Base-by-base conservation (phyloP, 768 basidiomycete genomes). In the Lactarius hengduanensis region DNA sequence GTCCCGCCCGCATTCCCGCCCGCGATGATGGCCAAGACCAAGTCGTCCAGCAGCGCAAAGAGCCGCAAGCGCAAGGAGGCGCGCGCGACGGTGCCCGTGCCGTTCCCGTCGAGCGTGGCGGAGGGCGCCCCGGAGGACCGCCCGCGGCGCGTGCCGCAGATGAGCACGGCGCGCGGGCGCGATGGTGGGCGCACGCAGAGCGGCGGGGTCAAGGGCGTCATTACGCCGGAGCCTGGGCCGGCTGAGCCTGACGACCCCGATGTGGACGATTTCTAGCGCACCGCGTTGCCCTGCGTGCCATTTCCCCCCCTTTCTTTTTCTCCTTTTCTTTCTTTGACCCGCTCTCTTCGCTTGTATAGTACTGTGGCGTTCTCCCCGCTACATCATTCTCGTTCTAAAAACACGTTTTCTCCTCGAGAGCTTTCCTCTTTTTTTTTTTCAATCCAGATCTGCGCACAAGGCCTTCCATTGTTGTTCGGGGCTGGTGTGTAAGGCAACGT, bases 141-240 rank as follows among this genome's bases (percentile, higher is more conserved):
- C 16, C 55, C 61, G 20, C 61, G 73, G 72, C 74, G 74, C 40
- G 72, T 77, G 69, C 79, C 77, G 65, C 80, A 88, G 77, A 90
- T 92, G 89, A 87, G 90, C 72, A 86, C 82, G 3, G 83, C 86
- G 32, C 83, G 88, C 50, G 91, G 87, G 57, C 80, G 90, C 64
- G 89, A 92, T 75, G 91, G 91, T 3, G 91, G 91, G 45, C 80
- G 91, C 71, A 93, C 91, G 68, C 89, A 91, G 78, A 93, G 91
- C 72, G 91, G 91, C 2, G 91, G 91, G n/a, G 89, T 93, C 36
- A 88, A 85, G 72, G 91, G 88, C 13, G 81, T 92, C 57, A 75
- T 87, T 74, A 83, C 70, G 78, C 66, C 56, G 1, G 62, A 58
- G 1, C 61, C 61, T 3, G 58, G 41, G 30, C 57, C 50, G 63